phyloP scores from a whole-genome alignment of 2,329 filamentous ascomycete genomes.

The Exutisphaerella laricina region DNA sequence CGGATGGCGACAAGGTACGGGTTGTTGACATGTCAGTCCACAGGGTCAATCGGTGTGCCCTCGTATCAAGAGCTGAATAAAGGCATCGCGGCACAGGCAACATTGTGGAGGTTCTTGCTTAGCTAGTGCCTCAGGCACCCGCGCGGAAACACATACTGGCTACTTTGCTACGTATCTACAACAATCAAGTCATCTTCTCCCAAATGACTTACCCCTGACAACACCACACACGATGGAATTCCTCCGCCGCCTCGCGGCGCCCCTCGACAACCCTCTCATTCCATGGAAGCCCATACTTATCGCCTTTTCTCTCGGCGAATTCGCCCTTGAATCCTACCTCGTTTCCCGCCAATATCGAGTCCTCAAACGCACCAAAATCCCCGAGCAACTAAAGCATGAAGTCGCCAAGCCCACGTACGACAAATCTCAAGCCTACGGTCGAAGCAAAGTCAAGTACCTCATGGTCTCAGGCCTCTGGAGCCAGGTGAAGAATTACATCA shows the following conservation, averaged over 20 bases:
- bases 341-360: slow-evolving; percentile 86
- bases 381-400: slow-evolving; percentile 81
- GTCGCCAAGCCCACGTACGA: slow-evolving; percentile 87
- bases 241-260: slow-evolving; percentile 64
- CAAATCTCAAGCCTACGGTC: slow-evolving; percentile 78
- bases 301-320: slow-evolving; percentile 89
- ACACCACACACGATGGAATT: slow-evolving; percentile 29
- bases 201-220: background rate
- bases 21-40: too few species aligned
- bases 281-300: slow-evolving; percentile 97
- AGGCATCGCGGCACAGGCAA: too few species aligned
- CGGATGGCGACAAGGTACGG: too few species aligned
- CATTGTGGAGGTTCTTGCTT: too few species aligned
- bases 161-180: slow-evolving; percentile 7
- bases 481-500: slow-evolving; percentile 80
- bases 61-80: too few species aligned
- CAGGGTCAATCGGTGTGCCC: too few species aligned
- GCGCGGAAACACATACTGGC: too few species aligned
- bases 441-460: slow-evolving; percentile 87
- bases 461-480: slow-evolving; percentile 75
- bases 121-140: too few species aligned
- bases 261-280: slow-evolving; percentile 86
- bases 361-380: slow-evolving; percentile 70
- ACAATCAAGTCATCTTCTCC: background rate
- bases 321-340: slow-evolving; percentile 82